These are phyloP conservation scores for Wickerhamomyces strasburgensis DNA, from an alignment of 805 yeast genomes.

Conservation along the genomic window DNA sequence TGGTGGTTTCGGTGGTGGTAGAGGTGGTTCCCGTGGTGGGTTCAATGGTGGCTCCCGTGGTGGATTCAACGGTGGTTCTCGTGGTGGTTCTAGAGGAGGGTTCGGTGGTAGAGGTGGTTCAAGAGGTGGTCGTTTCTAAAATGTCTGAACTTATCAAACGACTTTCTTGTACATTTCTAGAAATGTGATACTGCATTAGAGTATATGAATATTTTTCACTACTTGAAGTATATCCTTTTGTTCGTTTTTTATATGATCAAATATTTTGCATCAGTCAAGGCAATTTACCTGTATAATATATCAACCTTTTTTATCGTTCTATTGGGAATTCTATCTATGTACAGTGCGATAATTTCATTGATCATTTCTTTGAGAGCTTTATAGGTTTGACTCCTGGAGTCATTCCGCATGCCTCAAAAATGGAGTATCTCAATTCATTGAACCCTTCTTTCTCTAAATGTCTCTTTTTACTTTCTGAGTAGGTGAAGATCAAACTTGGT, in stretches of 20 bases:
- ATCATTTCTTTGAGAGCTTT: constrained; percentile 5
- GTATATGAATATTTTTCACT: too few relatives aligned
- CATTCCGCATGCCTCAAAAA: constrained; percentile 50
- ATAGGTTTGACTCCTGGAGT: constrained; percentile 22
- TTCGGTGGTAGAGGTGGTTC: constrained; percentile 23
- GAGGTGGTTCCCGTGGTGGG: constrained; percentile 30
- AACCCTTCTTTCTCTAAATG: constrained; percentile 45
- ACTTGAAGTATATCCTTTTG: neutral
- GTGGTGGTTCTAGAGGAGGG: constrained; percentile 24
- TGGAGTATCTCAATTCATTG: constrained; percentile 43
- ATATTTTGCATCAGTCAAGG: neutral
- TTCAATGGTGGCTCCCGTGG: constrained; percentile 53
- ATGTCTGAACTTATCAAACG: neutral
- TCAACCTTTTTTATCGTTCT: neutral
- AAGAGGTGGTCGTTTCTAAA: constrained; percentile 22
- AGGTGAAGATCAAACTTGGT: constrained; percentile 45
- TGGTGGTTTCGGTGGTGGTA: constrained; percentile 24
- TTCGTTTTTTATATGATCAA: neutral
- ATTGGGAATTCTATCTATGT: constrained; percentile 3
- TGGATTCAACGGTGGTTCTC: constrained; percentile 40
- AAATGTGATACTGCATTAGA: too few relatives aligned
- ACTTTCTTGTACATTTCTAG: neutral
- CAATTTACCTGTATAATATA: constrained; percentile 17
- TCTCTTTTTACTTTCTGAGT: constrained; percentile 36
- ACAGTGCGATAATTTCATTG: constrained; percentile 1